Evolutionary conservation across 1,284 basidiomycete species (phyloP), one percentile per base, ranked within the genome.

Genomic region (Melampsora abietis-canadensis): DNA sequence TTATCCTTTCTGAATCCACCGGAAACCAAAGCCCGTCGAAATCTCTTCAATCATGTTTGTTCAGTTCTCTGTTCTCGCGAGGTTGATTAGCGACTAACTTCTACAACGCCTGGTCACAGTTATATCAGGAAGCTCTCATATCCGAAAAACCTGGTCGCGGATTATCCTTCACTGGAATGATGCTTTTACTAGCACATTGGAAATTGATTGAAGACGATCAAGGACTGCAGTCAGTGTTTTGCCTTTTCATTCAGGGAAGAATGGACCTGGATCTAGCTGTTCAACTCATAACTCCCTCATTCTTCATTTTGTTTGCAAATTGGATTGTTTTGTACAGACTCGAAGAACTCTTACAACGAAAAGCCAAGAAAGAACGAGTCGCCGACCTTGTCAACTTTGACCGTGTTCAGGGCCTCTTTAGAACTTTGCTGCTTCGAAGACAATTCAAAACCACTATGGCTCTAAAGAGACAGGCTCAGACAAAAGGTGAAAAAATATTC

Each of bases 111-210:
- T 34, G 21, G 2, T 34, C 19, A 27, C 44, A 75, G 72, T 83
- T 96, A 3, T 92, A 90, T 79, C 89, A 94, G 79, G 93, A 96
- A 83, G 92, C 92, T 2, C 88, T 86, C 77, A 86, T 92, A 59
- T 77, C 77, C 7, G 72, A 75, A 31, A 86, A 90, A 76, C 86
- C 85, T 34, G 88, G 87, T 0, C 86, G 87, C 66, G 93, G 94
- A 10, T 91, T 98, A 76, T 90, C 92, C 21, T 98, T 98, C 84
- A 92, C 88, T 6, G 87, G 89, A 59, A 96, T 97, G 92, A 86
- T 98, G 15, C 81, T 91, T 62, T 83, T 98, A 69, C 84, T 98
- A 44, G 91, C 92, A 0, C 94, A 96, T 81, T 89, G 97, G 83
- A 95, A 92, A 82, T 84, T 98, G 75, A 93, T 98, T 78, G 87